Percentiles rank a stretch among this genome's conserved stretches.
Conservation (phyloP, 78 protist species). For the Creolimax fragrantissima region DNA sequence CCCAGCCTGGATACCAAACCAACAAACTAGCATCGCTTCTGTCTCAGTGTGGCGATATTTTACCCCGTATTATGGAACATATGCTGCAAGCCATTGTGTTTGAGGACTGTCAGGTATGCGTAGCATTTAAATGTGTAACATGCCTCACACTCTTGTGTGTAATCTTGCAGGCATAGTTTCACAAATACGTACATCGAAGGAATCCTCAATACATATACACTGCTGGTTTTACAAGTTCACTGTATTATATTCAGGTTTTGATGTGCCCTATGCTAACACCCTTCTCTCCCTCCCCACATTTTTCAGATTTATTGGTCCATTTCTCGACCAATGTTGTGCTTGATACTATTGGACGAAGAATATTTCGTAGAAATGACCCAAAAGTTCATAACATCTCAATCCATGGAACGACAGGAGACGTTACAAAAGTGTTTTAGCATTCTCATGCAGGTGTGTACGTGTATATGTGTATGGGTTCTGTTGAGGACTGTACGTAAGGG, state of each 20-base stretch:
- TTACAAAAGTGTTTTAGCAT: constrained; percentile 12
- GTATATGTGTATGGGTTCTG: too few species aligned
- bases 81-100: constrained; percentile 27
- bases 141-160: too few species aligned
- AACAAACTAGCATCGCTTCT: background rate
- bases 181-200: too few species aligned
- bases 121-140: too few species aligned
- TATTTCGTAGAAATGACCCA: background rate
- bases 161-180: too few species aligned
- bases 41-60: background rate
- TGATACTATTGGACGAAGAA: constrained; percentile 28
- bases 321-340: constrained; percentile 45
- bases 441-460: constrained; percentile 18
- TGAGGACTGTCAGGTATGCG: constrained; percentile 35
- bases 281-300: background rate
- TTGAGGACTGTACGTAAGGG: too few species aligned
- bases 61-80: background rate
- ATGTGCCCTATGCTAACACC: background rate
- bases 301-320: constrained; percentile 29
- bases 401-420: background rate
- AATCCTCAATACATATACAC: too few species aligned
- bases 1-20: background rate
- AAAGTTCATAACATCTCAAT: background rate
- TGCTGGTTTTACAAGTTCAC: too few species aligned
- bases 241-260: too few species aligned